Evolutionary conservation across 164 flowering plant species (phyloP), one percentile per base, ranked within the genome.

Genomic region (Vitis rotundifolia): DNA sequence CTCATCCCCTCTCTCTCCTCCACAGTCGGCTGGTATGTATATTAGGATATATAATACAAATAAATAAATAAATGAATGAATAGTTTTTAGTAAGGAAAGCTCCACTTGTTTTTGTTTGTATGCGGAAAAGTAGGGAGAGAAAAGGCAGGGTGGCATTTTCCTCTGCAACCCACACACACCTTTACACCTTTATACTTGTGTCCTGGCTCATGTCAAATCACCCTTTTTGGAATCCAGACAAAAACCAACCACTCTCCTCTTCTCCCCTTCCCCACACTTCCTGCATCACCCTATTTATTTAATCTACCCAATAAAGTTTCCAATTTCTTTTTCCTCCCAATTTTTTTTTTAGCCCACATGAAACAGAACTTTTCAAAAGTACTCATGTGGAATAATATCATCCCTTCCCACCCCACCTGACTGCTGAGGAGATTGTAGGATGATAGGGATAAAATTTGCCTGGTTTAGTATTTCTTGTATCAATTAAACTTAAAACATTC

Each of bases 191-290:
- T 61, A 78, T 56, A 13, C 58, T 48, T 52, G 55, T 59, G 78
- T 63, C 74, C 59, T 59, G 47, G 49, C 69, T 68, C 63, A 15
- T 64, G 64, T 79, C 82, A 77, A 68, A 59, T 80, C 83, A n/a
- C 8, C 79, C 83, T 76, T 80, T 82, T 76, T 64, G 65, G 78
- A 70, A 77, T 77, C 49, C 73, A 75, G 63, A 75, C 79, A 79
- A 82, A 78, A 69, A 22, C 64, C 75, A 82, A 80, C 82, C 58
- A 72, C 82, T 59, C 71, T 22, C 15, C 67, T 22, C 1, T 22
- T 1, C 9, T 53, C 44, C 47, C 47, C 49, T 19, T 66, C 18
- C 54, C 71, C 28, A 31, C 44, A 28, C 63, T 49, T 52, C 55
- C 63, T 56, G 29, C 13, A 29, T 47, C 59, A 50, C 37, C 44